Conservation (phyloP, 1,139 yeast genomes). For the Candida tetrigidarum region DNA sequence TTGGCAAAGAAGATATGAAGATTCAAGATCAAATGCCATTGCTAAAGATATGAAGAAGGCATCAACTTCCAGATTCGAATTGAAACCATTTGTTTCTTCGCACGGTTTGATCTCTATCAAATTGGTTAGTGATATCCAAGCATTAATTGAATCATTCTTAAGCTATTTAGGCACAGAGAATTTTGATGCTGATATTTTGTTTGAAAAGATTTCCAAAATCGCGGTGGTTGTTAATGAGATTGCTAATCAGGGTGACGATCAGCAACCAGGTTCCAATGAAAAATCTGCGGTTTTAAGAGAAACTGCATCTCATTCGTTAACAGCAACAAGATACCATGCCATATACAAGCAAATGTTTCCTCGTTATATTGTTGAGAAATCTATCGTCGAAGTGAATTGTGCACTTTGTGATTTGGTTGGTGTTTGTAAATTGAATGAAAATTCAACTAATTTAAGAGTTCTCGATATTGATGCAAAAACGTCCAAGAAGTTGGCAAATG, state of each 20-base stretch:
- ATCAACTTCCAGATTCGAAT: slow-evolving; percentile 27
- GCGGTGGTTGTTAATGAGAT: slow-evolving; percentile 55
- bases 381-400: slow-evolving; percentile 76
- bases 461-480: slow-evolving; percentile 14
- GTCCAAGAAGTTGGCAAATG: slow-evolving; percentile 9
- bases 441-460: slow-evolving; percentile 20
- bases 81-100: slow-evolving; percentile 37
- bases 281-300: slow-evolving; percentile 56
- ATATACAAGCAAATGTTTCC: slow-evolving; percentile 70
- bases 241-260: slow-evolving; percentile 46
- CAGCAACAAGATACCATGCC: slow-evolving; percentile 79
- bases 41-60: slow-evolving; percentile 25
- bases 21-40: slow-evolving; percentile 36
- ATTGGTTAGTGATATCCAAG: slow-evolving; percentile 48
- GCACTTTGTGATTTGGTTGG: slow-evolving; percentile 73
- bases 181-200: slow-evolving; percentile 47
- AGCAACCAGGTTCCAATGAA: slow-evolving; percentile 39
- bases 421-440: slow-evolving; percentile 51
- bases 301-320: slow-evolving; percentile 74
- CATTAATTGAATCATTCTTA: slow-evolving; percentile 51
- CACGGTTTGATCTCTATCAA: slow-evolving; percentile 51
- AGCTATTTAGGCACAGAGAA: slow-evolving; percentile 35
- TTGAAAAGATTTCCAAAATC: slow-evolving; percentile 57
- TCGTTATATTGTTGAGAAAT: slow-evolving; percentile 71
- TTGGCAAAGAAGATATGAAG: slow-evolving; percentile 55